A percentile compares a stretch with the other conserved stretches of the same genome.
phyloP scores from a whole-genome alignment of 108 stramenopile genomes.

The Pseudonitzschia multiseries region DNA sequence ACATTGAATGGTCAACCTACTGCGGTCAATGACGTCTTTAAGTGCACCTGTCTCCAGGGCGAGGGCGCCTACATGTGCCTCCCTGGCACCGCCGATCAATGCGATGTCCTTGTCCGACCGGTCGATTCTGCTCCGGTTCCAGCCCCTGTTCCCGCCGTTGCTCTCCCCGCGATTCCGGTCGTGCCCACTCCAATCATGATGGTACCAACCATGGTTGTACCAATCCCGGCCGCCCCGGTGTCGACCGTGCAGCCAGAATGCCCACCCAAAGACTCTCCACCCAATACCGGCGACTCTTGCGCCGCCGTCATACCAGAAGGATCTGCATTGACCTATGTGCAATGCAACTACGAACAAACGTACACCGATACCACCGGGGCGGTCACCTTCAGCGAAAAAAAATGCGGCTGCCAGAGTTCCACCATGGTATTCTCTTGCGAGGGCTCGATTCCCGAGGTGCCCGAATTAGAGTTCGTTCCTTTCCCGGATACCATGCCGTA shows the following conservation, averaged over 20 bases:
- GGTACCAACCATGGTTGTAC: too few relatives aligned
- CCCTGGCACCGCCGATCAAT: background rate
- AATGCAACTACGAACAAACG: background rate
- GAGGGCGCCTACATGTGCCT: background rate
- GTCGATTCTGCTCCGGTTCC: background rate
- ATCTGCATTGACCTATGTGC: background rate
- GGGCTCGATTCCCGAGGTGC: too few relatives aligned
- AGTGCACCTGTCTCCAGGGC: background rate
- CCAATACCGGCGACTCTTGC: background rate
- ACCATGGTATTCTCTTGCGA: too few relatives aligned
- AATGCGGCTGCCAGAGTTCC: too few relatives aligned
- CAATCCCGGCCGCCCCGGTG: background rate
- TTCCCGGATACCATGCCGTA: too few relatives aligned
- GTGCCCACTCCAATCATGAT: background rate
- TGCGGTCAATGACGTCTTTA: background rate
- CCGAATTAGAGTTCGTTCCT: too few relatives aligned
- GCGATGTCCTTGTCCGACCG: background rate
- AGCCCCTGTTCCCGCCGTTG: background rate
- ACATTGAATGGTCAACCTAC: background rate
- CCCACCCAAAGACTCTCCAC: background rate
- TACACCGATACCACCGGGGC: background rate
- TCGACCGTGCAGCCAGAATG: background rate
- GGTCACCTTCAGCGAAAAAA: background rate
- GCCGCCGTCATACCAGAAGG: background rate
- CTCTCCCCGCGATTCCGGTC: background rate